Evolutionary conservation across 140 eudicot species (phyloP), one percentile per base, ranked within the genome.

Genomic region (Flaveria floridana): DNA sequence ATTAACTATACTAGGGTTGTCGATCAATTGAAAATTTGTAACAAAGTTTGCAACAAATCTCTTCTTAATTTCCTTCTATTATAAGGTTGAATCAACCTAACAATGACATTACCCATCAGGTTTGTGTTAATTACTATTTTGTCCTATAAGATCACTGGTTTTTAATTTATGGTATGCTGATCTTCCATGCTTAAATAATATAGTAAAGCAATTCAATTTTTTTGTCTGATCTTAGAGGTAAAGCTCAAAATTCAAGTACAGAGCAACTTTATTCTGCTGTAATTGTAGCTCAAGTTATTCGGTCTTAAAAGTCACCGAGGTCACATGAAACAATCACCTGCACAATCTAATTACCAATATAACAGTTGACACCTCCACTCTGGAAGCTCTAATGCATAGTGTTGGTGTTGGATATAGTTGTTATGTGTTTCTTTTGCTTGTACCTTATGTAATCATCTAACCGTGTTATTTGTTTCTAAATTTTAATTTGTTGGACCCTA

Each of bases 41-140:
- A 63, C 91, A 82, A 73, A 86, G 76, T 84, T 81, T 91, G 89
- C 95, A 85, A 20, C 90, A 86, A 61, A 81, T 94, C 3, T 94
- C 99, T 59, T 84, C 97, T 76, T 95, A 91, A 70, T 91, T 94
- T 78, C 96, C 81, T 26, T 88, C 74, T 21, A 79, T 89, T 18
- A 58, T 90, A 57, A 87, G 85, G 66, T 67, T 94, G 84, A 83
- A 82, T 46, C 77, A 83, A 79, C 70, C 65, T 16, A 80, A 81
- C 70, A 87, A 72, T 62, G 85, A 70, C 66, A 80, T 70, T 56
- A 82, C 68, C 15, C 75, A 72, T 16, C 81, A 88, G 97, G 99
- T 90, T 50, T 50, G 85, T 48, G 58, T 44, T 71, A n/a, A 65
- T 37, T 34, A 64, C 48, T 18, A 3, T 34, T 7, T 65, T 15